phyloP scores from a whole-genome alignment of 352 stramenopile species.

The Globisporangium acanthophoron region DNA sequence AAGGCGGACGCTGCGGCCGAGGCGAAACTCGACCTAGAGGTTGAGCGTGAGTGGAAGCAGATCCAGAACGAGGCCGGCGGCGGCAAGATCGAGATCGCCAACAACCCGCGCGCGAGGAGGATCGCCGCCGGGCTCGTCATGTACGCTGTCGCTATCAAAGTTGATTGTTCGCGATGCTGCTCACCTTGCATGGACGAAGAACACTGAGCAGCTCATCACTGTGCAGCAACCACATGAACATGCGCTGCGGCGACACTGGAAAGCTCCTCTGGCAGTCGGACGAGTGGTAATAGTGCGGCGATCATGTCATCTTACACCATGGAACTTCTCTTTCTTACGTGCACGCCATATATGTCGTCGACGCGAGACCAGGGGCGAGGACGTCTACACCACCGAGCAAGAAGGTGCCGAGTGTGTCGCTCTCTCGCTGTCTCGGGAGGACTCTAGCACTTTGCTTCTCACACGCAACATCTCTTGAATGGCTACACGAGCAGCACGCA shows the following conservation, averaged over 20 bases:
- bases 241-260: slow-evolving; percentile 75
- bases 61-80: slow-evolving; percentile 44
- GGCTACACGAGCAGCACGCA: slow-evolving; percentile 46
- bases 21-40: slow-evolving; percentile 75
- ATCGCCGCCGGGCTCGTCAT: slow-evolving; percentile 76
- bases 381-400: slow-evolving; percentile 68
- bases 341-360: neutral
- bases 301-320: too few relatives aligned
- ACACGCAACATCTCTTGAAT: neutral
- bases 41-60: slow-evolving; percentile 82
- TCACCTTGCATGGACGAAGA: neutral
- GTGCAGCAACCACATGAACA: slow-evolving; percentile 86
- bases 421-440: neutral
- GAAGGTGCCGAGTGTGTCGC: slow-evolving; percentile 36
- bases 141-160: slow-evolving; percentile 15
- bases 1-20: slow-evolving; percentile 49
- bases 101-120: slow-evolving; percentile 48
- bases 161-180: neutral
- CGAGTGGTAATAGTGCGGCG: slow-evolving; percentile 36
- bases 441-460: neutral
- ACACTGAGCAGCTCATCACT: neutral
- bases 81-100: slow-evolving; percentile 71
- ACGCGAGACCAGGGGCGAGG: slow-evolving; percentile 34
- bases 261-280: slow-evolving; percentile 83
- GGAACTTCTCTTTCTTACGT: neutral